Evolutionary conservation across 2,329 filamentous ascomycete species (phyloP).

Genomic region (Colletotrichum echinochloae): DNA sequence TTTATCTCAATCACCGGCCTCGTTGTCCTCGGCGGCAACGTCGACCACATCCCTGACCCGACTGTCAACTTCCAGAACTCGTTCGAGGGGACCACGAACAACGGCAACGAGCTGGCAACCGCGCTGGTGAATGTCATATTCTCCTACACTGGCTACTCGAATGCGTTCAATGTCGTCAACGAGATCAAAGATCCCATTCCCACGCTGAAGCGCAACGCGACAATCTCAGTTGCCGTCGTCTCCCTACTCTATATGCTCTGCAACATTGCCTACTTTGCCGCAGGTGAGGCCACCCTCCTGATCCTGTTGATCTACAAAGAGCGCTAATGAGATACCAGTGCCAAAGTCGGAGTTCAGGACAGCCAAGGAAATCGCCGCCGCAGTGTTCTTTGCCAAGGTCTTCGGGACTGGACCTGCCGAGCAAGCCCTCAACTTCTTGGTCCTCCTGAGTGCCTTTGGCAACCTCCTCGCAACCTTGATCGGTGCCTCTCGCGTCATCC

Average conservation of each 20-base stretch:
- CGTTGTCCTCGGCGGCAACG: constrained; percentile 64
- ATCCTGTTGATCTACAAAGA: not conserved
- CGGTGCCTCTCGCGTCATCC: constrained; percentile 66
- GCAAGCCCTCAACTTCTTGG: constrained; percentile 67
- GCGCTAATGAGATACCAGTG: constrained; percentile 47
- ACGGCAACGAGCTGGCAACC: constrained; percentile 53
- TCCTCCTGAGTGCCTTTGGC: constrained; percentile 68
- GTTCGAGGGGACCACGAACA: constrained; percentile 51
- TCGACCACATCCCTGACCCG: constrained; percentile 48
- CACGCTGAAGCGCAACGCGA: constrained; percentile 63
- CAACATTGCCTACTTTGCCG: constrained; percentile 71
- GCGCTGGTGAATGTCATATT: constrained; percentile 71
- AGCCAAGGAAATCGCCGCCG: constrained; percentile 66
- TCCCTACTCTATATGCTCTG: constrained; percentile 67
- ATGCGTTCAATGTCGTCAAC: constrained; percentile 72
- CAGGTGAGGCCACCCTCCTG: not conserved
- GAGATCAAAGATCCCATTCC: constrained; percentile 71
- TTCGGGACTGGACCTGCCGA: constrained; percentile 65
- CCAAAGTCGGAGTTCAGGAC: constrained; percentile 63
- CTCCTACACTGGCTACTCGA: constrained; percentile 67
- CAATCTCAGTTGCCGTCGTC: constrained; percentile 62
- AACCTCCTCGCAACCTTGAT: constrained; percentile 69
- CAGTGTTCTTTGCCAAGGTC: constrained; percentile 69
- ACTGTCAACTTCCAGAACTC: constrained; percentile 51
- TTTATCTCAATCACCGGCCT: constrained; percentile 72